Percentiles rank a stretch among this genome's conserved stretches.
Conservation (phyloP, 1,284 basidiomycete genomes). For the Apiotrichum siamense region DNA sequence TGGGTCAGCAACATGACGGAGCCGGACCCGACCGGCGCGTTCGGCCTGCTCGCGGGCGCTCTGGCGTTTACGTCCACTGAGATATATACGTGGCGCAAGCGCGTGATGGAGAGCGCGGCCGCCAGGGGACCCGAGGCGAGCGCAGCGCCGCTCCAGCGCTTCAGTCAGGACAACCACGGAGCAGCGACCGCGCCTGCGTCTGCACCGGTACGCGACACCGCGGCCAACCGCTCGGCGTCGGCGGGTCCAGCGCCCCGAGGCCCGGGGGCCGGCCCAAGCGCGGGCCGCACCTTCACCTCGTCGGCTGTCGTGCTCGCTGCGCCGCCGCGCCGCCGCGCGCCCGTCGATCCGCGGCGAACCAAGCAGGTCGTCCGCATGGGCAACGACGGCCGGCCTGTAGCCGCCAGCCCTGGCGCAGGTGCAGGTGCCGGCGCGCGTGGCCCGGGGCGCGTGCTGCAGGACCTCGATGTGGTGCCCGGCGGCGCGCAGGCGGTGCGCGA, state of each 20-base stretch:
- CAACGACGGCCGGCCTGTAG: too few species aligned
- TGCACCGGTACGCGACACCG: neutral
- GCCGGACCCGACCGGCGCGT: conserved; percentile 33
- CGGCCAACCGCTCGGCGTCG: neutral
- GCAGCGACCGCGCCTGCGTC: neutral
- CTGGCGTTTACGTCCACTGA: conserved; percentile 24
- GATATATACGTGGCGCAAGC: neutral
- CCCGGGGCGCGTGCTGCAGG: neutral
- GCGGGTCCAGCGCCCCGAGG: neutral
- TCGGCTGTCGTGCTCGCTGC: neutral
- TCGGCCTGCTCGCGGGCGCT: conserved; percentile 42
- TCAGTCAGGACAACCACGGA: too few species aligned
- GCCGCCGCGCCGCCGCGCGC: neutral
- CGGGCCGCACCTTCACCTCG: neutral
- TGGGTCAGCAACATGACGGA: conserved; percentile 45
- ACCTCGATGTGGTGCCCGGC: neutral
- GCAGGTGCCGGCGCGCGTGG: neutral
- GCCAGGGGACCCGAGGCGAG: too few species aligned
- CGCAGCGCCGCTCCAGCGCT: too few species aligned
- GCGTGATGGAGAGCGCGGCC: neutral
- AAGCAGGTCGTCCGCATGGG: too few species aligned
- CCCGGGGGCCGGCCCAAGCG: too few species aligned
- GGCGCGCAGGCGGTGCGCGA: neutral
- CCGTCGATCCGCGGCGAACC: too few species aligned
- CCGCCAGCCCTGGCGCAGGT: too few species aligned